Evolutionary conservation across 805 yeast species (phyloP), one percentile per base, ranked within the genome.

Genomic region (Barnettozyma populi): DNA sequence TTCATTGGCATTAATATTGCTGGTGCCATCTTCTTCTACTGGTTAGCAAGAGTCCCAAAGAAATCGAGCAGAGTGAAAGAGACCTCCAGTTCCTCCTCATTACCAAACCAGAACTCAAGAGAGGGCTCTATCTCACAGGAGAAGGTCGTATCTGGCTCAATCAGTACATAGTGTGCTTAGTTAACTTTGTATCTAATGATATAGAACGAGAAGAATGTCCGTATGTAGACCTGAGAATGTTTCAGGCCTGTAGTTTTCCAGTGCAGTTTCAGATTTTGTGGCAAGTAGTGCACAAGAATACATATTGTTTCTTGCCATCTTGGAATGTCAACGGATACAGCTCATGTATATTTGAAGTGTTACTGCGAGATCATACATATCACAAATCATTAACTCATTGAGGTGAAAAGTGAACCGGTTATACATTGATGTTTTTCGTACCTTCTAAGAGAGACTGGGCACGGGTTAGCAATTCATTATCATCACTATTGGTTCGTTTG

Each of bases 41-140:
- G 84, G 47, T n/a, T 43, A 20, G 83, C 80, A 7, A 78, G 92
- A 73, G 90, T 84, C 50, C 92, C 92, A 45, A 84, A 84, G 74
- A 54, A 77, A 72, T 53, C 63, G 27, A 62, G 60, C 46, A 64
- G 69, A 52, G 67, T 66, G 25, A 42, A 63, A 42, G 57, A 53
- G 10, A 43, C 36, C 11, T 23, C 44, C 18, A 19, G 14, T 29
- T 14, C 7, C 7, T 14, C 16, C 2, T 2, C 16, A 2, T 6
- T 13, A 29, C 4, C 32, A 11, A 11, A 7, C 13, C 16, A 11
- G 32, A 29, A 5, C 7, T n/a, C 29, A 13, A 27, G n/a, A 29
- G 16, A 23, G 34, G 27, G 5, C 4, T 38, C 41, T 20, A 21
- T 14, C 18, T 39, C 32, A 16, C 39, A 45, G 11, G 43, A 45